Evolutionary conservation across 495 filamentous ascomycete genomes (phyloP).

Genomic region (Neurospora hispaniola): DNA sequence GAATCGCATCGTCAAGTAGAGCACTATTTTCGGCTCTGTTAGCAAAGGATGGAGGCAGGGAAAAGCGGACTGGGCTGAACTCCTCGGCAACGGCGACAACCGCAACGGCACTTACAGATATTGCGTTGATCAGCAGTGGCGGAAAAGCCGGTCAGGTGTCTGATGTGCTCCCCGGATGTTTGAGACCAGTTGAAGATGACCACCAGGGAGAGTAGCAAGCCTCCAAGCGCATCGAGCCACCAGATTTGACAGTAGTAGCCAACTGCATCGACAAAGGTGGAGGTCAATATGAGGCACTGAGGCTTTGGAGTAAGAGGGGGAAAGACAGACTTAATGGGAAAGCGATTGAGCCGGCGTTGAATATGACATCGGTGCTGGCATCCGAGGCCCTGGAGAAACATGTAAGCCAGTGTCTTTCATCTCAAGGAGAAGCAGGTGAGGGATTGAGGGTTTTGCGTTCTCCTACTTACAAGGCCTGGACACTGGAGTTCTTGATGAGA

Average conservation of each 20-base stretch:
- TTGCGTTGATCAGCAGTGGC: slow-evolving; percentile 74
- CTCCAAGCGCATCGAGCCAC: slow-evolving; percentile 82
- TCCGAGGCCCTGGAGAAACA: slow-evolving; percentile 27
- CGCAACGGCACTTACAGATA: slow-evolving; percentile 32
- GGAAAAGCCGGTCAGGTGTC: slow-evolving; percentile 71
- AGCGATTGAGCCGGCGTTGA: slow-evolving; percentile 84
- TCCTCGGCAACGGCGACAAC: background rate
- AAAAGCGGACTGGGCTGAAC: background rate
- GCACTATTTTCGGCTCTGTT: slow-evolving; percentile 29
- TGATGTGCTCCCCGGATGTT: slow-evolving; percentile 69
- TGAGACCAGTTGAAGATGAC: slow-evolving; percentile 80
- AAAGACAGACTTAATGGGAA: slow-evolving; percentile 56
- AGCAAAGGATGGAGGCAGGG: background rate
- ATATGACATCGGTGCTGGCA: slow-evolving; percentile 52
- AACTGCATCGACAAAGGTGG: slow-evolving; percentile 30
- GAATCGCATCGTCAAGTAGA: slow-evolving; percentile 92
- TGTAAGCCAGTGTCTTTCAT: slow-evolving; percentile 45
- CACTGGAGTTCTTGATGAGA: slow-evolving; percentile 75
- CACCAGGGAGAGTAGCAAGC: slow-evolving; percentile 65
- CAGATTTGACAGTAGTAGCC: slow-evolving; percentile 68
- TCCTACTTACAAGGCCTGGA: slow-evolving; percentile 63
- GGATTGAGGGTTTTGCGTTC: background rate
- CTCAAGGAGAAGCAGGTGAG: too few species aligned
- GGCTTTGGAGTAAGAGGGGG: background rate
- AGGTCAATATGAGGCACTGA: background rate